Base-by-base conservation (phyloP, 2,329 filamentous ascomycete genomes). In the Aspergillus sergii region DNA sequence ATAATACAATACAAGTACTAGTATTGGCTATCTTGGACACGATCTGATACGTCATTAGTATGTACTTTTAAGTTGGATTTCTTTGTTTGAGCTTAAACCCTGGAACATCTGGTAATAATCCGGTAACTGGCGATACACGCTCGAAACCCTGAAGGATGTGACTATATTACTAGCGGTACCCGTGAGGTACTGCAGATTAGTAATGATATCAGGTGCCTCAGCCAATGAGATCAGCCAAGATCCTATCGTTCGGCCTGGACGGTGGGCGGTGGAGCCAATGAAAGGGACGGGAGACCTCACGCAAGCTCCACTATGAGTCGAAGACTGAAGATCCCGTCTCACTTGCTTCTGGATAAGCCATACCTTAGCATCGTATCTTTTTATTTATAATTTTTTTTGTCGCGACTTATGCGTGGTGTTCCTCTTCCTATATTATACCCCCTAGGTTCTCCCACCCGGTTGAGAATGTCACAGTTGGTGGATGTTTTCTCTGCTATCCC, bases 281-380 rank as follows among this genome's bases (percentile, higher is more conserved):
- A 48, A 30, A 36, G 16, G 30, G 1, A 34, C 34, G 4, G 32
- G 6, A 36, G 36, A 9, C 21, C 34, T 26, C 54, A 36, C 23
- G 26, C 45, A 48, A n/a, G 34, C 65, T 46, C 63, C 63, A 64
- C 62, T 64, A 66, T 66, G 67, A 69, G 66, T 69, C 66, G 65
- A 65, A 54, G 62, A 61, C 66, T 60, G 62, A 62, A 57, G 64
- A 59, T 61, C 60, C 56, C 36, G 32, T 32, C 48, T 55, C 54
- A 21, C 43, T 46, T 36, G 30, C 53, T 59, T 60, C 45, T 51
- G 57, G n/a, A 45, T 51, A 45, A 36, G 23, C 32, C 34, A 54
- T 54, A 36, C 23, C 30, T 30, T 23, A 59, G 30, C 58, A 46
- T 32, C 36, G 36, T 56, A 39, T 43, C 62, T 43, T 59, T 48